Conservation (phyloP, 768 basidiomycete genomes). For the Butyriboletus loyo region DNA sequence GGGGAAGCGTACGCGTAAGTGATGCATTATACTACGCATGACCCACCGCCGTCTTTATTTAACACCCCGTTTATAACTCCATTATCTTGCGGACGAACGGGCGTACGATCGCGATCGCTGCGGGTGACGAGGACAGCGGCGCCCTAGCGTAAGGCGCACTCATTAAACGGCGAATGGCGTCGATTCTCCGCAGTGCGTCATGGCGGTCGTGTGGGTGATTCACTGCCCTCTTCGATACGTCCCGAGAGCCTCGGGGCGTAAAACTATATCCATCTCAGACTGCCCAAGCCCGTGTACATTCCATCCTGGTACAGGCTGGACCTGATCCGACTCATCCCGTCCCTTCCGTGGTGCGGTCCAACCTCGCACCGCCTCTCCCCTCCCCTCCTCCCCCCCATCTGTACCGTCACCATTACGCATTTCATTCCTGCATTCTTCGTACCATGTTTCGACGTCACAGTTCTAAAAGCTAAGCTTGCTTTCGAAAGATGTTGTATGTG, state of each 20-base stretch:
- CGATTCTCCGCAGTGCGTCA: slow-evolving; percentile 11
- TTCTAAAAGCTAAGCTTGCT: not conserved
- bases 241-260: slow-evolving; percentile 18
- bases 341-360: slow-evolving; percentile 2
- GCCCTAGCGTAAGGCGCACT: not conserved
- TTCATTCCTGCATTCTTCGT: slow-evolving; percentile 3
- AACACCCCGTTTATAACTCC: not conserved
- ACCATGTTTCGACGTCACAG: slow-evolving; percentile 2
- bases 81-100: not conserved
- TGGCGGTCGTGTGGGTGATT: not conserved
- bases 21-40: not conserved
- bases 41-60: slow-evolving; percentile 9
- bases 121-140: slow-evolving; percentile 2
- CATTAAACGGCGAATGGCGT: not conserved
- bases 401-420: not conserved
- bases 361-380: slow-evolving; percentile 3
- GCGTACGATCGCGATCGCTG: slow-evolving; percentile 10
- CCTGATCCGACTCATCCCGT: slow-evolving; percentile 24
- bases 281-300: not conserved
- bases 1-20: slow-evolving; percentile 12
- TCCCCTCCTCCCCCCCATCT: too few species aligned
- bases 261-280: slow-evolving; percentile 9
- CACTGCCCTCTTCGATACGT: slow-evolving; percentile 12
- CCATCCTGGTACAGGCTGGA: not conserved
- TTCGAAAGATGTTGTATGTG: not conserved